A percentile compares a stretch with the other conserved stretches of the same genome.
These are phyloP conservation scores for Eucalyptus curtisii DNA, from an alignment of 345 rosid genomes.

Conservation along the genomic window DNA sequence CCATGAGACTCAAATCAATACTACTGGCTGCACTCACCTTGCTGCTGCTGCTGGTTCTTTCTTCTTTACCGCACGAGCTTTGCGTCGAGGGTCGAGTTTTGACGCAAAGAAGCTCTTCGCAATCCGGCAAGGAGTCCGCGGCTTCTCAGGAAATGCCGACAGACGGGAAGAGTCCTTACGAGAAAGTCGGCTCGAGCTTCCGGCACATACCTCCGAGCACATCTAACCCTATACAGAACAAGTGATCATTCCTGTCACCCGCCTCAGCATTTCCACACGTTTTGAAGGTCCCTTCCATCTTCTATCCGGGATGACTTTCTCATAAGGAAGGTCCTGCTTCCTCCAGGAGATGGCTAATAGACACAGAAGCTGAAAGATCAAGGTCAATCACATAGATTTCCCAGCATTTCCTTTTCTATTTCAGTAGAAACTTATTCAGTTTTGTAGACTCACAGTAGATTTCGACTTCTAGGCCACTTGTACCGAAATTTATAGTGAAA, in stretches of 20 bases:
- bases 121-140: slow-evolving; percentile 4
- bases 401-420: not conserved
- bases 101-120: not conserved
- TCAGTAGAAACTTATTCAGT: not conserved
- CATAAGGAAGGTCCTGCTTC: not conserved
- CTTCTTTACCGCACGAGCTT: slow-evolving; percentile 13
- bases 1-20: slow-evolving; percentile 33
- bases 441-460: not conserved
- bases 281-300: not conserved
- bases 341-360: not conserved
- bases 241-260: slow-evolving; percentile 13
- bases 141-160: slow-evolving; percentile 24
- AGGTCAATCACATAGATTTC: not conserved
- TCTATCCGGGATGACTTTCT: not conserved
- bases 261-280: not conserved
- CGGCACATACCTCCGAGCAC: slow-evolving; percentile 56
- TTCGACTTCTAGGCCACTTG: not conserved
- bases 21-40: slow-evolving; percentile 15
- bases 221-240: slow-evolving; percentile 71
- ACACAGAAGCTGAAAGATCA: not conserved
- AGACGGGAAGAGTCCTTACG: slow-evolving; percentile 12
- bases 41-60: slow-evolving; percentile 25
- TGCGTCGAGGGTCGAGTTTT: slow-evolving; percentile 28
- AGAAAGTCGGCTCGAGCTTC: slow-evolving; percentile 43
- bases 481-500: not conserved